Evolutionary conservation across 1,139 yeast species (phyloP).

Genomic region (Scheffersomyces titani): DNA sequence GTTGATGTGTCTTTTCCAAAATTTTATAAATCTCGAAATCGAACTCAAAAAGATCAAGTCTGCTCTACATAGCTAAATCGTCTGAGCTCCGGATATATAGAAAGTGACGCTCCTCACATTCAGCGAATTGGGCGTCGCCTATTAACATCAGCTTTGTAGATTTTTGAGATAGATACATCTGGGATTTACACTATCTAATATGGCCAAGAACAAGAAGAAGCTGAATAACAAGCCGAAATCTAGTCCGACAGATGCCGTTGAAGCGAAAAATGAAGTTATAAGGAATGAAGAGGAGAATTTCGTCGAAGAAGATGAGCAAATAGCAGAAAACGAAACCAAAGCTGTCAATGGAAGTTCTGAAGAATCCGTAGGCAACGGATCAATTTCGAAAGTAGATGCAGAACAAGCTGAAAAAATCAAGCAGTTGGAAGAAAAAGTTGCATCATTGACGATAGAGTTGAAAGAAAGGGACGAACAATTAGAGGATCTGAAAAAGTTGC

Average conservation of each 20-base stretch:
- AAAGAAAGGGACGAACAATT: conserved; percentile 11
- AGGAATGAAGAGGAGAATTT: conserved; percentile 1
- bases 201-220: conserved; percentile 36
- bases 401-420: neutral
- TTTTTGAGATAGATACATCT: neutral
- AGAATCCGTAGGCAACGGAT: neutral
- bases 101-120: neutral
- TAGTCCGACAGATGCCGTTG: conserved; percentile 1
- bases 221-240: conserved; percentile 10
- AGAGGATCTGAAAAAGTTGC: neutral
- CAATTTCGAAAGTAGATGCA: neutral
- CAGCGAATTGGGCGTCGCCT: neutral
- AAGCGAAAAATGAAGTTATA: conserved; percentile 1
- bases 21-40: neutral
- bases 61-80: neutral
- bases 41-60: neutral
- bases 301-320: conserved; percentile 4
- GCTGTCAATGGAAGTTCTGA: neutral
- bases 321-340: neutral
- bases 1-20: neutral
- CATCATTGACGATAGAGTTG: conserved; percentile 20
- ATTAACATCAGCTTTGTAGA: neutral
- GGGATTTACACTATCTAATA: conserved; percentile 5
- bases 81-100: neutral
- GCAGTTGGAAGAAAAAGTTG: conserved; percentile 19